Conservation (phyloP, 2,329 filamentous ascomycete species). For the Penicillium sp. region DNA sequence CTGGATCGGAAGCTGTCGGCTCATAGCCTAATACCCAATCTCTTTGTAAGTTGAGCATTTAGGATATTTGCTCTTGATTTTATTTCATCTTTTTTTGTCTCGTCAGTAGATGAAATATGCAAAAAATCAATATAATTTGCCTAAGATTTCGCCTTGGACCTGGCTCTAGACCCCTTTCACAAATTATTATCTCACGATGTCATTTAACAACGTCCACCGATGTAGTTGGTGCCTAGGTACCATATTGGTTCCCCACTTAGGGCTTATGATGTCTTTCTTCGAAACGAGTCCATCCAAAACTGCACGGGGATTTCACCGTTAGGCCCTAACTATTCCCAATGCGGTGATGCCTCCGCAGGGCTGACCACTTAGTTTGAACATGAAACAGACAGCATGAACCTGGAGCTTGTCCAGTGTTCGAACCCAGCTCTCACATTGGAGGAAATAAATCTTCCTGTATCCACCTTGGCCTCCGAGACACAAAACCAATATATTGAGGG, state of each 20-base stretch:
- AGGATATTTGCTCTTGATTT: neutral
- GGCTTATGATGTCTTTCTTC: conserved; percentile 7
- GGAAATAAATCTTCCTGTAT: neutral
- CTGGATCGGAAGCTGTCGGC: neutral
- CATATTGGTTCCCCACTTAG: conserved; percentile 7
- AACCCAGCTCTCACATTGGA: conserved; percentile 1
- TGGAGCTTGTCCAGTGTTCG: neutral
- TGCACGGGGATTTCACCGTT: neutral
- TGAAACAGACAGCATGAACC: neutral
- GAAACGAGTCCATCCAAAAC: conserved; percentile 1
- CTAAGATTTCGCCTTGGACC: too few species aligned
- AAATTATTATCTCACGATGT: neutral
- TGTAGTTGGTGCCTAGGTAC: too few species aligned
- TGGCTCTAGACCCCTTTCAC: neutral
- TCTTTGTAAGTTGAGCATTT: neutral
- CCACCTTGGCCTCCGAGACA: neutral
- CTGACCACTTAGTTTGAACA: neutral
- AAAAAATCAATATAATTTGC: too few species aligned
- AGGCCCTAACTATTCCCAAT: neutral
- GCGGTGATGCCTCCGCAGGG: neutral
- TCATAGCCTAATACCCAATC: neutral
- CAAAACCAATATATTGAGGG: neutral
- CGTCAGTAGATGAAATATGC: too few species aligned
- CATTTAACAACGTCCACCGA: neutral
- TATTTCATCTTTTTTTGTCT: too few species aligned